Percentiles rank a stretch among this genome's conserved stretches.
These are phyloP conservation scores for Coniophora puteana DNA, from an alignment of 1,284 basidiomycete genomes.

Conservation along the genomic window DNA sequence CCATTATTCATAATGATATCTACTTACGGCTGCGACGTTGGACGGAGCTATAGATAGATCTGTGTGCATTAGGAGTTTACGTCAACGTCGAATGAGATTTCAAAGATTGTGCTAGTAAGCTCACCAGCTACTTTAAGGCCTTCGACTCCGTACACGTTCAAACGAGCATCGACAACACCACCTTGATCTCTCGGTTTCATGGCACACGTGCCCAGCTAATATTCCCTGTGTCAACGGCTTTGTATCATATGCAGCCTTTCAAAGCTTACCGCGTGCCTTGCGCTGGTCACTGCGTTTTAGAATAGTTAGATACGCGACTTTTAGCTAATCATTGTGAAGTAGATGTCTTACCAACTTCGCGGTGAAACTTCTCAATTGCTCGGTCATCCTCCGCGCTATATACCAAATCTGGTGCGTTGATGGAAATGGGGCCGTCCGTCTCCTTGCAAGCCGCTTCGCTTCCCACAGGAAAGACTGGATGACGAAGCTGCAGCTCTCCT, in stretches of 20 bases:
- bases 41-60: conserved; percentile 28
- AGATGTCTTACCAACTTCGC: conserved; percentile 23
- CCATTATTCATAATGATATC: neutral
- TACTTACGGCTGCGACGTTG: conserved; percentile 27
- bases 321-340: conserved; percentile 1
- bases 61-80: conserved; percentile 5
- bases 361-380: conserved; percentile 39
- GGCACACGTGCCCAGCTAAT: conserved; percentile 26
- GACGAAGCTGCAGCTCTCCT: conserved; percentile 25
- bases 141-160: conserved; percentile 27
- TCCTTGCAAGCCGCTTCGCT: conserved; percentile 15
- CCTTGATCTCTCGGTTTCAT: conserved; percentile 23
- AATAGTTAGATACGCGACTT: neutral
- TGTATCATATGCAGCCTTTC: too few relatives aligned
- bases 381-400: conserved; percentile 12
- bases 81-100: too few relatives aligned
- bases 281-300: conserved; percentile 27
- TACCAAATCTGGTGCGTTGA: conserved; percentile 9
- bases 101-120: too few relatives aligned
- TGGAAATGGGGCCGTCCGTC: conserved; percentile 4
- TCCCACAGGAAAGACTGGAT: conserved; percentile 26
- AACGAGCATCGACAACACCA: conserved; percentile 26
- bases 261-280: conserved; percentile 48
- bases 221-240: neutral
- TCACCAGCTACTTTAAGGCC: conserved; percentile 26